Evolutionary conservation across 2,329 filamentous ascomycete genomes (phyloP), one percentile per base, ranked within the genome.

Genomic region (Scedosporium dehoogii): DNA sequence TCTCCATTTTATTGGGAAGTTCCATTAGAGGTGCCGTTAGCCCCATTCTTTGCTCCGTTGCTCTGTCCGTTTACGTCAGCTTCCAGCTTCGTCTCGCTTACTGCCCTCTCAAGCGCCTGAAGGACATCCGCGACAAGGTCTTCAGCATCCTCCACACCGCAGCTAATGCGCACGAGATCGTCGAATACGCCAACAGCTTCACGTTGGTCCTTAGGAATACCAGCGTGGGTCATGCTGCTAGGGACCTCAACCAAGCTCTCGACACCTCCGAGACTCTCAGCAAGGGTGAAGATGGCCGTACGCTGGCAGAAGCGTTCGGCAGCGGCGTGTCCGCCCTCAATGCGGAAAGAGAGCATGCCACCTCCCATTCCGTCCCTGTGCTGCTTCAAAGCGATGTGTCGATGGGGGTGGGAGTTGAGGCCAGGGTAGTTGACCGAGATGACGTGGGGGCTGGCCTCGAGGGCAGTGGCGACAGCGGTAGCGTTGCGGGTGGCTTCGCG

Each of bases 311-410:
- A 99, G 60, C 87, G 84, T 77, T 96, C 90, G 14, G 94, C 94
- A 1, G 93, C 93, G 56, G 82, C 82, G 70, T 91, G 85, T 42
- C 94, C 94, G 63, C 93, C 94, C 67, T 85, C 85, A 74, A 99
- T 90, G 67, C 94, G 89, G 86, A 99, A 99, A 63, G 89, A 93
- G 53, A 99, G 85, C 94, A 99, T 99, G 65, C 94, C 94, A 68
- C 94, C 94, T 64, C 94, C 94, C 83, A 97, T 88, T 65, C 89
- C 94, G 69, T 96, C 84, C 68, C 94, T 90, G 79, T 99, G 94
- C 79, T 99, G 94, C 78, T 90, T 91, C 70, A 87, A 73, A 21
- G 93, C 91, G 69, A 99, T 91, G 66, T 82, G 81, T 69, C 91
- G 87, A 72, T 97, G 91, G 6, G 89, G 88, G 77, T 97, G 93